Evolutionary conservation across 257 asterid species (phyloP), one percentile per base, ranked within the genome.

Genomic region (Salvia rosmarinus): DNA sequence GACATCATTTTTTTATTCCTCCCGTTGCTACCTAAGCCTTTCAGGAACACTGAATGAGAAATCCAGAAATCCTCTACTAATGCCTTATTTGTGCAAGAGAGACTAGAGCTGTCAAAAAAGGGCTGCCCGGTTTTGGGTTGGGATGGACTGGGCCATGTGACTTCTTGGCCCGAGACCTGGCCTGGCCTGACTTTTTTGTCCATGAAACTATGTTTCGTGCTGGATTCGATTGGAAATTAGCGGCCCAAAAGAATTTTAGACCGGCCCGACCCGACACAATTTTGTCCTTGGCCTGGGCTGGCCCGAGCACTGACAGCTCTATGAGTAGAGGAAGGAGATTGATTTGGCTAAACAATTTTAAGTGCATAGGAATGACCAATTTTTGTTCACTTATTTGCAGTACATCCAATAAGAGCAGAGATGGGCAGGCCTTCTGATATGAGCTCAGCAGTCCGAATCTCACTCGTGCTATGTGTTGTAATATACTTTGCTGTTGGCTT

Each of bases 391-490:
- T 40, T 25, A 64, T 56, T 32, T 78, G 84, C 96, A 95, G 99
- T 91, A 79, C 99, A 95, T 83, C 99, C 99, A 0, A 80, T 89
- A n/a, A 89, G 99, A 82, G 95, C 98, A 9, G 99, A 95, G 86
- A 88, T 91, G 4, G 93, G 89, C 13, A 87, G 88, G 73, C 96
- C 97, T 25, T 83, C 97, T n/a, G 91, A 89, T 14, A 95, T 95
- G 98, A 88, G 81, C 69, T 77, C 81, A 49, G 98, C 98, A 11
- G 90, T 95, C 44, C 85, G 96, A 49, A 82, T 85, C 55, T 87
- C 99, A 2, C 71, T 91, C 34, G 65, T 85, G 30, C 71, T 91
- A 25, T 91, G 98, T 57, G 86, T 90, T 23, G 78, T 75, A 61
- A 87, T 95, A 63, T 95, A 91, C 84, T 72, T 85, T 49, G 90